Evolutionary conservation across 768 basidiomycete genomes (phyloP).

Genomic region (Jaapia argillacea): DNA sequence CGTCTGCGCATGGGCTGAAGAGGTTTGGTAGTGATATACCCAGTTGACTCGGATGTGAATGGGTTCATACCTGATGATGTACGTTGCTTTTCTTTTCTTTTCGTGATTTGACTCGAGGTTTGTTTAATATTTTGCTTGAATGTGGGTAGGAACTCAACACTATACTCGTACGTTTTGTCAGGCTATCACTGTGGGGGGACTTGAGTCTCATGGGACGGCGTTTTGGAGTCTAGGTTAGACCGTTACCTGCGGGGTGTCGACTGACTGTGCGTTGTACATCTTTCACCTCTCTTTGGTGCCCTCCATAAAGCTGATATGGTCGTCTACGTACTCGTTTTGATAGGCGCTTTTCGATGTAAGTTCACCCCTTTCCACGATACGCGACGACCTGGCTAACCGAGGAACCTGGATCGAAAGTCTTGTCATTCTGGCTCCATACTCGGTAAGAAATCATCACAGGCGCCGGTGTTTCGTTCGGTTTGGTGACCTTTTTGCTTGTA

Average conservation of each 20-base stretch:
- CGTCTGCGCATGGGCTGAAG: neutral
- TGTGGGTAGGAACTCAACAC: neutral
- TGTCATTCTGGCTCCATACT: slow-evolving; percentile 88
- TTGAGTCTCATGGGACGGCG: no score
- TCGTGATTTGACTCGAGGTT: neutral
- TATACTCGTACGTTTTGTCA: slow-evolving; percentile 25
- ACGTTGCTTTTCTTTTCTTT: slow-evolving; percentile 16
- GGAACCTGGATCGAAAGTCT: slow-evolving; percentile 32
- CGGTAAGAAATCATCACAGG: slow-evolving; percentile 31
- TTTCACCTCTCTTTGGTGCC: no score
- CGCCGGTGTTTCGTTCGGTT: neutral
- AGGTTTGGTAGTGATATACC: slow-evolving; percentile 63
- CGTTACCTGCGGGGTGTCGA: slow-evolving; percentile 83
- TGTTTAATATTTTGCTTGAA: neutral
- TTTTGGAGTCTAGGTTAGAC: slow-evolving; percentile 67
- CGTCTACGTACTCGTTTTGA: neutral
- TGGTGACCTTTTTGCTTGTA: neutral
- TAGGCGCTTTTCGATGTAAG: slow-evolving; percentile 22
- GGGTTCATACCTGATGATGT: slow-evolving; percentile 91
- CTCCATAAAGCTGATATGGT: neutral
- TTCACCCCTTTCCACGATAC: no score
- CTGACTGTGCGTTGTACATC: slow-evolving; percentile 60
- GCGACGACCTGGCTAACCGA: neutral
- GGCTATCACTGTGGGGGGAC: no score
- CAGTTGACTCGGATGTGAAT: slow-evolving; percentile 52